These are phyloP conservation scores for Venturia pyrina DNA, from an alignment of 2,329 filamentous ascomycete species.

Conservation along the genomic window DNA sequence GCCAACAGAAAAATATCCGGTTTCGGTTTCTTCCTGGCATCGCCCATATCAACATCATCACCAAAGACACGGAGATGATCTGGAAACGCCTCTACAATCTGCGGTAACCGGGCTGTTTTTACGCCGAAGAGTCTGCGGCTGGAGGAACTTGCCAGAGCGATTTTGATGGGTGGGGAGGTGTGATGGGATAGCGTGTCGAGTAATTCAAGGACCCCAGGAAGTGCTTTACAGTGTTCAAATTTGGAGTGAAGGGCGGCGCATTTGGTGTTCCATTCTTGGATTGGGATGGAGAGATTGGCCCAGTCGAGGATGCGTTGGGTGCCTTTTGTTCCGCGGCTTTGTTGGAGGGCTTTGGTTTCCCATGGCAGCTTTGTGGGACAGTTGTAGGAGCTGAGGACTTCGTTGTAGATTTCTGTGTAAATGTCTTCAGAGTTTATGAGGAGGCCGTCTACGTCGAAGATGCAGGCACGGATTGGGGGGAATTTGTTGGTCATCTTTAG, in stretches of 20 bases:
- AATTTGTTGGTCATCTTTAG: background rate
- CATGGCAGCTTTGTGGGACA: constrained; percentile 17
- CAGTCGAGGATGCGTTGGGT: constrained; percentile 18
- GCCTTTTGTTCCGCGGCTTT: constrained; percentile 18
- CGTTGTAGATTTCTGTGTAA: constrained; percentile 20
- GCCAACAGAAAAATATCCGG: constrained; percentile 11
- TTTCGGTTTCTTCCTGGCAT: constrained; percentile 2
- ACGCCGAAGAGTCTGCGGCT: background rate
- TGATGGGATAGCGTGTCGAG: background rate
- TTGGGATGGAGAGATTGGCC: constrained; percentile 17
- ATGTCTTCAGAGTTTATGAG: constrained; percentile 28
- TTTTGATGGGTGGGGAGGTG: background rate
- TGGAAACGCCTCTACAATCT: background rate
- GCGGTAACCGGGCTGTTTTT: constrained; percentile 4
- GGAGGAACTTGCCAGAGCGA: constrained; percentile 10
- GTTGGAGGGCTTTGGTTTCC: constrained; percentile 18
- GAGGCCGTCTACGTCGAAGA: constrained; percentile 27
- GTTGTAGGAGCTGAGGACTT: constrained; percentile 17
- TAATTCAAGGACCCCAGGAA: constrained; percentile 3
- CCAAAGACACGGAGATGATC: background rate
- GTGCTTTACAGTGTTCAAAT: constrained; percentile 12
- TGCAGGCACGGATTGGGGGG: constrained; percentile 23
- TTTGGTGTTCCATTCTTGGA: constrained; percentile 16
- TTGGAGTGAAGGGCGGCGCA: constrained; percentile 14
- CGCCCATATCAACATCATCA: constrained; percentile 6